Base-by-base conservation (phyloP, 2,329 filamentous ascomycete genomes). In the Huntiella bhutanensis region DNA sequence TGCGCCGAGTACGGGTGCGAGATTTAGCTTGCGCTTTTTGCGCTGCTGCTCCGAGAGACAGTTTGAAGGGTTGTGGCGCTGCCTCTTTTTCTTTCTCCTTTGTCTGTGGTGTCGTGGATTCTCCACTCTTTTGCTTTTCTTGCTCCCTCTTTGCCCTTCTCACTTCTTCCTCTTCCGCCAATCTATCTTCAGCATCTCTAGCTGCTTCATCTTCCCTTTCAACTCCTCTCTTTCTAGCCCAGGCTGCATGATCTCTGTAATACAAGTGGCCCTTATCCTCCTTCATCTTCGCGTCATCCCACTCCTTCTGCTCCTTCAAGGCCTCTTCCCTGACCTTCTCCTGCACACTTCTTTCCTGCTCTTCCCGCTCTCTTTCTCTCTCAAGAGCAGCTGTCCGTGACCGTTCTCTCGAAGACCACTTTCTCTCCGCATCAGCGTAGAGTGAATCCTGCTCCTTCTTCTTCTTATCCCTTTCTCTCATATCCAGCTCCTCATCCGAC, bases 401-500 rank as follows among this genome's bases (percentile, higher is more conserved):
- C 46, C 81, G 75, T 60, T 98, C 91, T 39, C 87, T 77, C 58
- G 92, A 93, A 19, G 85, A 68, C 88, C 88, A 96, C 51, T 85
- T 80, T 28, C 85, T 77, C 59, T 95, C 85, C 38, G 87, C 80
- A 54, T 94, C 87, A 0, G 82, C 67, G 57, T 84, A 95, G 41
- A 75, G 67, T 57, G 87, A 85, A 41, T 95, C 82, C 0, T 77
- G 70, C 16, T 95, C 86, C 0, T 77, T 69, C 33, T 80, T 71
- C 53, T 78, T 76, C 60, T 84, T 87, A 17, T 74, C 72, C 52
- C 75, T 63, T 13, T 80, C 75, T 41, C 86, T 72, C 22, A 70
- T 70, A 59, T 93, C 79, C 0, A 96, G 67, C 59, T 96, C 88
- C 10, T 80, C 77, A 55, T 98, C 91, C 52, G 80, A 85, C 2